Evolutionary conservation across 2,329 filamentous ascomycete genomes (phyloP).

Genomic region (Penicillium griseofulvum): DNA sequence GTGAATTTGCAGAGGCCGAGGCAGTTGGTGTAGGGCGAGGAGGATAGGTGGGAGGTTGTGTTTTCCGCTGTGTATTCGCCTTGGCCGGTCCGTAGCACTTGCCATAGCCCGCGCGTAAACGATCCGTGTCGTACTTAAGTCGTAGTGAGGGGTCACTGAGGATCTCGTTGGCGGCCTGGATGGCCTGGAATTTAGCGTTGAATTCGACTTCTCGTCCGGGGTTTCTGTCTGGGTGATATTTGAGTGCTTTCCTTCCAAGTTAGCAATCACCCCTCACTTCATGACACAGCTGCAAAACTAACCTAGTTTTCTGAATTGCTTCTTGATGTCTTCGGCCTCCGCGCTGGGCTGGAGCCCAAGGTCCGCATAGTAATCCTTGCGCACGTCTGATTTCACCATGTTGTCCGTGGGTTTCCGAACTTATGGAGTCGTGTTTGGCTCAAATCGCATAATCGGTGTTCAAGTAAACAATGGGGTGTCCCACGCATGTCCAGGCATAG

Average conservation of each 20-base stretch:
- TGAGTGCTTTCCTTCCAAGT: constrained; percentile 58
- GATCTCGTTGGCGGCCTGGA: constrained; percentile 82
- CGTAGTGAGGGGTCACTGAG: constrained; percentile 60
- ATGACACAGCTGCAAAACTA: constrained; percentile 23
- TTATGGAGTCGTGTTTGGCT: constrained; percentile 9
- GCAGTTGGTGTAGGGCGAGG: constrained; percentile 24
- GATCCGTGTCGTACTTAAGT: constrained; percentile 61
- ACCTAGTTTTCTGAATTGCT: constrained; percentile 82
- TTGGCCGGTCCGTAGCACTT: constrained; percentile 33
- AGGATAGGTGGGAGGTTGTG: constrained; percentile 25
- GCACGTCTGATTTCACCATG: constrained; percentile 68
- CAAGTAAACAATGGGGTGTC: constrained; percentile 4
- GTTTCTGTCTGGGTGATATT: constrained; percentile 87
- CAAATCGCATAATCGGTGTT: constrained; percentile 17
- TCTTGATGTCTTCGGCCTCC: constrained; percentile 74
- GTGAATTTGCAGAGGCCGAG: constrained; percentile 16
- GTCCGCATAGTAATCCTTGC: constrained; percentile 81
- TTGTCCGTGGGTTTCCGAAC: constrained; percentile 29
- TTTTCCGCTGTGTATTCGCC: constrained; percentile 30
- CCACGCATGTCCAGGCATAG: constrained; percentile 17
- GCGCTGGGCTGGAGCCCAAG: constrained; percentile 68
- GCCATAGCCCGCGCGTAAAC: constrained; percentile 51
- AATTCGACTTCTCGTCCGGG: constrained; percentile 76
- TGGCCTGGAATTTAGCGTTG: constrained; percentile 78
- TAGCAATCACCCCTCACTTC: not conserved